Conservation (phyloP, 768 basidiomycete genomes). For the Psilocybe sp. region DNA sequence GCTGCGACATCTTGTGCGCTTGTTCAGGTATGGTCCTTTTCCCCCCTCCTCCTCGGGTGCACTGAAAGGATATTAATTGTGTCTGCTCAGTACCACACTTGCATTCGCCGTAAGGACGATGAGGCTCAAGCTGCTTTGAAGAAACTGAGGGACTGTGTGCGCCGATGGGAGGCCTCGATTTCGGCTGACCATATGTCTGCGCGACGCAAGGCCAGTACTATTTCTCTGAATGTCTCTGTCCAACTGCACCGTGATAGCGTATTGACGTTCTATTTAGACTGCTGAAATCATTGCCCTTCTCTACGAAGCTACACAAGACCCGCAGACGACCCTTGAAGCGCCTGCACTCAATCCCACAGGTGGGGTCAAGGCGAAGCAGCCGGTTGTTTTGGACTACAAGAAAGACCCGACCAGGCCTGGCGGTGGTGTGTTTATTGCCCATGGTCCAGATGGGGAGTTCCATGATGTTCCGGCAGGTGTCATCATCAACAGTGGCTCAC, state of each 20-base stretch:
- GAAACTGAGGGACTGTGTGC: constrained; percentile 80
- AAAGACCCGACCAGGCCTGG: constrained; percentile 81
- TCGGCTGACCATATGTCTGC: constrained; percentile 94
- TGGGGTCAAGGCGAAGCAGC: constrained; percentile 57
- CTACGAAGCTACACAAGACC: constrained; percentile 92
- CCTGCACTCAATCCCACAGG: constrained; percentile 79
- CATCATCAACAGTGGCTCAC: constrained; percentile 46
- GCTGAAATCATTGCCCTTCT: constrained; percentile 90
- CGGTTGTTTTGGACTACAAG: constrained; percentile 62
- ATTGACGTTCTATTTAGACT: constrained; percentile 46
- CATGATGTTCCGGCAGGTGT: constrained; percentile 55
- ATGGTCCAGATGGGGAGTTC: constrained; percentile 45
- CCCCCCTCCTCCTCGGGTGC: background rate
- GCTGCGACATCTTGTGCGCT: constrained; percentile 86
- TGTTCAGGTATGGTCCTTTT: constrained; percentile 62
- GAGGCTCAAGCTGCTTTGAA: constrained; percentile 73
- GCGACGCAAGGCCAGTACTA: constrained; percentile 71
- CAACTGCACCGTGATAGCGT: background rate
- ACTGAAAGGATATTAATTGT: constrained; percentile 1
- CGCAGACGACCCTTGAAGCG: constrained; percentile 45
- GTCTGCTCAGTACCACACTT: constrained; percentile 79
- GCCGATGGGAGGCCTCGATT: constrained; percentile 83
- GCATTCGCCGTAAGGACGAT: constrained; percentile 77
- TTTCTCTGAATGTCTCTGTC: constrained; percentile 9
- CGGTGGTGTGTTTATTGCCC: constrained; percentile 82